These are phyloP conservation scores for Achaetomium macrosporum DNA, from an alignment of 2,329 filamentous ascomycete genomes.

Conservation along the genomic window DNA sequence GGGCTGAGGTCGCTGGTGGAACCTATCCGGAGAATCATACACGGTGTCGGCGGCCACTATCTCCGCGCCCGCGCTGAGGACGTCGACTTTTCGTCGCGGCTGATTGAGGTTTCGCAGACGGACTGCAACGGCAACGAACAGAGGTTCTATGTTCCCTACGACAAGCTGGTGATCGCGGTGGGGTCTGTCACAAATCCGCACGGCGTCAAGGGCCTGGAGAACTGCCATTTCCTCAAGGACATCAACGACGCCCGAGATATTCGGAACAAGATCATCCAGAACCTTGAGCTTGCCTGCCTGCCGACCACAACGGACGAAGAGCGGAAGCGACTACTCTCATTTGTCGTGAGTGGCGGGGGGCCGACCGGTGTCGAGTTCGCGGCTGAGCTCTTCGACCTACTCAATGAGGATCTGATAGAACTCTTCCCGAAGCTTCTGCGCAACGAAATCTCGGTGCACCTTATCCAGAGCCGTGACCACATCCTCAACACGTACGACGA, in stretches of 20 bases:
- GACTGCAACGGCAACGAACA: constrained; percentile 66
- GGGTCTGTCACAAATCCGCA: constrained; percentile 92
- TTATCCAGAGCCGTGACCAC: constrained; percentile 90
- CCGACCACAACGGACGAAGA: constrained; percentile 88
- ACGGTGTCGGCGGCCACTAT: constrained; percentile 77
- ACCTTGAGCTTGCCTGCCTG: constrained; percentile 86
- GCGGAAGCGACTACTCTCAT: constrained; percentile 79
- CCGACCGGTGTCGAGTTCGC: constrained; percentile 98
- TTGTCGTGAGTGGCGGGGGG: constrained; percentile 91
- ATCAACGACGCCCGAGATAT: constrained; percentile 89
- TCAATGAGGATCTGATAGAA: constrained; percentile 85
- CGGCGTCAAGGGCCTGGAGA: constrained; percentile 87
- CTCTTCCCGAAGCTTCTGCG: constrained; percentile 86
- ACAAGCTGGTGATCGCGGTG: constrained; percentile 89
- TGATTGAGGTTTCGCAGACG: constrained; percentile 77
- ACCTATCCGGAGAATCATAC: constrained; percentile 79
- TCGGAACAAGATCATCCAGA: constrained; percentile 79
- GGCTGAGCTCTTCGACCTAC: constrained; percentile 88
- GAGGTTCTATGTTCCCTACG: constrained; percentile 91
- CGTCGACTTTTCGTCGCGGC: constrained; percentile 83
- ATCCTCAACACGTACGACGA: constrained; percentile 99
- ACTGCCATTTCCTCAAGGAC: constrained; percentile 93
- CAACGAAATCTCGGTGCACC: constrained; percentile 95
- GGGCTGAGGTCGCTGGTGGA: constrained; percentile 89
- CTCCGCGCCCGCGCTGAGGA: constrained; percentile 81